Evolutionary conservation across 208 protist species (phyloP).

Genomic region (Trypanosoma lewisi): DNA sequence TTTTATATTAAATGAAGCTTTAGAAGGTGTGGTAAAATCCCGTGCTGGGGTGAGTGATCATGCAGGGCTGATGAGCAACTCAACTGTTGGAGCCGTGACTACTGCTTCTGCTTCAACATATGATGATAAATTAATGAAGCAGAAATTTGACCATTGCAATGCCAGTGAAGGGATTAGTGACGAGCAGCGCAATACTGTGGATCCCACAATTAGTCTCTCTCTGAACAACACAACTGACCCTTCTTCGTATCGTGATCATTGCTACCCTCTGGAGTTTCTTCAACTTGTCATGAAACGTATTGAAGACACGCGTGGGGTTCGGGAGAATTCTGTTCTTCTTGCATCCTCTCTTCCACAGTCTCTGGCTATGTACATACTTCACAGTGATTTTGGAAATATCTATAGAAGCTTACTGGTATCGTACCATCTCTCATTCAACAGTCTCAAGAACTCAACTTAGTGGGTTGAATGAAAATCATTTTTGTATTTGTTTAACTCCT

Average conservation of each 20-base stretch:
- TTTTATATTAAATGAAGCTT: slow-evolving; percentile 8
- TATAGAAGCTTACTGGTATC: slow-evolving; percentile 30
- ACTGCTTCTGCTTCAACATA: too few relatives aligned
- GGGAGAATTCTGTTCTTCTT: slow-evolving; percentile 24
- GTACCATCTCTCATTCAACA: slow-evolving; percentile 19
- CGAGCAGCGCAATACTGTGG: neutral
- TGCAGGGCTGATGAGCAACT: neutral
- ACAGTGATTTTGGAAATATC: slow-evolving; percentile 13
- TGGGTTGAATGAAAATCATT: neutral
- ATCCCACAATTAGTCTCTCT: neutral
- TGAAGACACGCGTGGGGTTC: slow-evolving; percentile 11
- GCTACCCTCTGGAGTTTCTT: slow-evolving; percentile 22
- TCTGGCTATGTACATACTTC: slow-evolving; percentile 17
- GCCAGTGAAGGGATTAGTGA: slow-evolving; percentile 10
- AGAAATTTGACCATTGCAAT: neutral
- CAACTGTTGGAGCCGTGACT: neutral
- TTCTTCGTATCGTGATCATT: neutral
- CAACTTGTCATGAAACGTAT: slow-evolving; percentile 15
- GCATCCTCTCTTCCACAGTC: slow-evolving; percentile 24
- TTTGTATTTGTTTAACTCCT: neutral
- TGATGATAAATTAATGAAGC: slow-evolving; percentile 8
- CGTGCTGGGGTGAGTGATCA: neutral
- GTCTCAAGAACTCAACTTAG: neutral
- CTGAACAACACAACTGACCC: neutral
- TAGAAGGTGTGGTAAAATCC: neutral